Evolutionary conservation across 2,329 filamentous ascomycete genomes (phyloP).

Genomic region (Ophiocordyceps sinensis): DNA sequence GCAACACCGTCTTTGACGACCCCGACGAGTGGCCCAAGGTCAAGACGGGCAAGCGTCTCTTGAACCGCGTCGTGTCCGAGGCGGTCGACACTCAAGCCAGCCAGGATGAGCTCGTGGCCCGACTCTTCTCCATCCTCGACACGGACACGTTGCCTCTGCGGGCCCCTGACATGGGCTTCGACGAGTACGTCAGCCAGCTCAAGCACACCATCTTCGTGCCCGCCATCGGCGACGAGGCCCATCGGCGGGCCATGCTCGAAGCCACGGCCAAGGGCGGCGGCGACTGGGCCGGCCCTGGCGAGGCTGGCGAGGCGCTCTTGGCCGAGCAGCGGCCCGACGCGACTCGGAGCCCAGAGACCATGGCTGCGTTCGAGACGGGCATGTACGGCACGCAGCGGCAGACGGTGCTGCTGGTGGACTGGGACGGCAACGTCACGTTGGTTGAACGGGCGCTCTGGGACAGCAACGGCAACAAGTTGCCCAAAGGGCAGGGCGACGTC

Average conservation of each 20-base stretch:
- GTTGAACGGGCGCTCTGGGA: slow-evolving; percentile 47
- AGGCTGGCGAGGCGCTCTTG: slow-evolving; percentile 20
- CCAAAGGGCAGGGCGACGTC: slow-evolving; percentile 39
- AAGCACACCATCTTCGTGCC: slow-evolving; percentile 49
- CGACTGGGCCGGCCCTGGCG: slow-evolving; percentile 20
- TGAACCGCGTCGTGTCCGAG: slow-evolving; percentile 27
- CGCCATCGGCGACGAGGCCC: slow-evolving; percentile 34
- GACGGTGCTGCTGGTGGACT: slow-evolving; percentile 47
- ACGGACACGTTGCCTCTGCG: slow-evolving; percentile 37
- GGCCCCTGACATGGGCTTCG: slow-evolving; percentile 28
- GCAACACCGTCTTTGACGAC: slow-evolving; percentile 44
- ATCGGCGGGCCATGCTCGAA: slow-evolving; percentile 29
- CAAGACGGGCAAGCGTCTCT: slow-evolving; percentile 30
- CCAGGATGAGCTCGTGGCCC: slow-evolving; percentile 34
- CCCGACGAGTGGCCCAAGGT: slow-evolving; percentile 48
- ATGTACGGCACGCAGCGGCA: slow-evolving; percentile 53
- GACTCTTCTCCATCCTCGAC: slow-evolving; percentile 40
- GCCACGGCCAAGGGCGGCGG: slow-evolving; percentile 22
- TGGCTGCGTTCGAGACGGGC: slow-evolving; percentile 37
- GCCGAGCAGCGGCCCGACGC: slow-evolving; percentile 23
- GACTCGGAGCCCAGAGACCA: slow-evolving; percentile 8
- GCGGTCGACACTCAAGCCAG: slow-evolving; percentile 19
- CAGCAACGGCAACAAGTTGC: slow-evolving; percentile 37
- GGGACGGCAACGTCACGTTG: slow-evolving; percentile 46
- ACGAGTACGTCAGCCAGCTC: slow-evolving; percentile 37